phyloP scores from a whole-genome alignment of 1,139 yeast species.

The Petasospora fabianii region DNA sequence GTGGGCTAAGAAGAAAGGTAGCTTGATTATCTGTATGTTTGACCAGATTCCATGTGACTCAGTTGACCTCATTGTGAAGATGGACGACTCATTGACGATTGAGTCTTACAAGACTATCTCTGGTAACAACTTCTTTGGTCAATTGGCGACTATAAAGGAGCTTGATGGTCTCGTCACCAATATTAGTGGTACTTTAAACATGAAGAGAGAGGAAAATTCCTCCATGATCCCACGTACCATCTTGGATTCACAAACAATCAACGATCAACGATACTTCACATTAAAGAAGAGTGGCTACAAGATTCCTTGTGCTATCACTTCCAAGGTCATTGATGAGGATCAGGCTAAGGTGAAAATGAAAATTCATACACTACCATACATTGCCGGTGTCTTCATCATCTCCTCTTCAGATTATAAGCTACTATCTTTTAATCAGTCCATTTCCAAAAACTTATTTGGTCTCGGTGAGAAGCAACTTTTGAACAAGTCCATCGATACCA shows the following conservation, averaged over 20 bases:
- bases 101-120: slow-evolving; percentile 28
- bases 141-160: slow-evolving; percentile 23
- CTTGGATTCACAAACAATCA: slow-evolving; percentile 42
- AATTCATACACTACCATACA: slow-evolving; percentile 75
- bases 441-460: slow-evolving; percentile 78
- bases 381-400: slow-evolving; percentile 82
- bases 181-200: slow-evolving; percentile 28
- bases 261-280: slow-evolving; percentile 60
- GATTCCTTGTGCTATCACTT: slow-evolving; percentile 70
- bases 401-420: slow-evolving; percentile 41
- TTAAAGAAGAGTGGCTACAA: slow-evolving; percentile 41
- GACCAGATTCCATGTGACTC: slow-evolving; percentile 87
- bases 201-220: slow-evolving; percentile 31
- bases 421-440: slow-evolving; percentile 71
- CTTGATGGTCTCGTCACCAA: slow-evolving; percentile 30
- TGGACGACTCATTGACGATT: slow-evolving; percentile 12
- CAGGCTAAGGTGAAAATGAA: slow-evolving; percentile 48
- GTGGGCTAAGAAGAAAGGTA: slow-evolving; percentile 81
- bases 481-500: slow-evolving; percentile 47
- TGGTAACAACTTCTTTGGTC: slow-evolving; percentile 28
- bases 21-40: slow-evolving; percentile 74
- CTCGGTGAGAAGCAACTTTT: slow-evolving; percentile 45
- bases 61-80: slow-evolving; percentile 46
- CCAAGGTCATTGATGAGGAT: slow-evolving; percentile 49
- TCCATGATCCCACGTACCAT: slow-evolving; percentile 35